Conservation (phyloP, 1,284 basidiomycete genomes). For the Papiliotrema flavescens region DNA sequence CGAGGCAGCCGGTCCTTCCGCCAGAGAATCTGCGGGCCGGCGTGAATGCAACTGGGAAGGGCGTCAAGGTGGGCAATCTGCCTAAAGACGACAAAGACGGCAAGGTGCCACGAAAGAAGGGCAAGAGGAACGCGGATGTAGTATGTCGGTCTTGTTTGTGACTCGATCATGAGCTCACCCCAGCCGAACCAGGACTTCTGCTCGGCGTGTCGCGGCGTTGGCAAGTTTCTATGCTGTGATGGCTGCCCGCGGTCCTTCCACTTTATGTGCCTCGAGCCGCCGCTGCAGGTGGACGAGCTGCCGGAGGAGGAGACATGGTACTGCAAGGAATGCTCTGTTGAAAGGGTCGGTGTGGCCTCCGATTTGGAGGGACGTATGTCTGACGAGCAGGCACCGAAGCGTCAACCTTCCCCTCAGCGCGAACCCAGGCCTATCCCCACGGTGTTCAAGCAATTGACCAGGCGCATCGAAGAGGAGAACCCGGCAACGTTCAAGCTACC, state of each 20-base stretch:
- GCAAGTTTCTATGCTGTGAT: conserved; percentile 89
- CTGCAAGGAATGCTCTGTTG: conserved; percentile 55
- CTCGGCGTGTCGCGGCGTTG: conserved; percentile 72
- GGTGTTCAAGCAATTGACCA: conserved; percentile 33
- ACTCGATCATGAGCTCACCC: neutral
- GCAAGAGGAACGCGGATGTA: conserved; percentile 18
- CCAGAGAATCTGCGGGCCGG: conserved; percentile 28
- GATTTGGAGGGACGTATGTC: neutral
- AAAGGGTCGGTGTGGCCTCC: conserved; percentile 29
- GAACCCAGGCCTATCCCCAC: conserved; percentile 28
- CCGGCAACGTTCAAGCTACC: conserved; percentile 77
- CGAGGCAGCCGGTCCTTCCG: conserved; percentile 6
- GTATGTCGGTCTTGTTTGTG: neutral
- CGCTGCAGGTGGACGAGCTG: conserved; percentile 79
- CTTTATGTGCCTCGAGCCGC: conserved; percentile 92
- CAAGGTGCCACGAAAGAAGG: conserved; percentile 21
- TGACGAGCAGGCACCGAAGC: conserved; percentile 1
- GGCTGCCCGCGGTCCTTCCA: conserved; percentile 96
- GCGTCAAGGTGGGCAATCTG: conserved; percentile 35
- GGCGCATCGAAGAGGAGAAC: conserved; percentile 45
- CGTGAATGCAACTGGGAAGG: conserved; percentile 37
- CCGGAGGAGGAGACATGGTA: conserved; percentile 89
- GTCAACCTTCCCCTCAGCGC: conserved; percentile 1
- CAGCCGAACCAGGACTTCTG: conserved; percentile 92
- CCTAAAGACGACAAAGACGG: conserved; percentile 6